Base-by-base conservation (phyloP, 176 grass and related monocot genomes). In the Carex kokanica region DNA sequence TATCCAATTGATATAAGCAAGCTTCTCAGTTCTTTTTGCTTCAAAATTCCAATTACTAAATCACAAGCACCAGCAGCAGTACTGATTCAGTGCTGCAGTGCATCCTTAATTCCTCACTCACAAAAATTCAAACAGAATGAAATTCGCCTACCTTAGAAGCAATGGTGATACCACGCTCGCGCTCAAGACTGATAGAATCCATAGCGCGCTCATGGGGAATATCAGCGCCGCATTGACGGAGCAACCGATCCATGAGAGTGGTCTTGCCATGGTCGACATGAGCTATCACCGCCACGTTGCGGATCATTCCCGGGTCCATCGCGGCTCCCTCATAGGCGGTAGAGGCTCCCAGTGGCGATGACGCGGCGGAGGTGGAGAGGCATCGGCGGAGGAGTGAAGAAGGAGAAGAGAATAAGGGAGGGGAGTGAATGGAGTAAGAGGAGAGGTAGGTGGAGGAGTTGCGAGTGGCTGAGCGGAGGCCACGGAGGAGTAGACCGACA, bases 251-350 rank as follows among this genome's bases (percentile, higher is more conserved):
- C 92, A 98, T 98, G 79, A 98, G 90, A 58, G 95, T 98, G 5
- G 95, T 95, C 89, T 98, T 98, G 68, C 95, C 95, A 58, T 98
- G 95, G 82, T 98, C 95, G 11, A 98, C 92, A 90, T 98, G 95
- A 66, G 93, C 96, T 63, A 99, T 95, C 63, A 99, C 96, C 9
- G 96, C 93, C 68, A 99, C 96, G 89, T 95, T 95, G 9, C 93
- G 90, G 84, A 99, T 89, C 74, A 93, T 86, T 72, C 63, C 58
- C 16, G 96, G 93, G 70, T 98, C 91, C 1, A 74, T 17, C 11
- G 79, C 85, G n/a, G 87, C 70, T 41, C 83, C 80, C 25, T 81
- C 45, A 0, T 86, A 59, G 3, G 56, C 59, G 3, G 36, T 18
- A 5, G 81, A 7, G 18, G 90, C 40, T 27, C 87, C 32, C 5